These are phyloP conservation scores for Penicillium soppii DNA, from an alignment of 495 filamentous ascomycete species.

Conservation along the genomic window DNA sequence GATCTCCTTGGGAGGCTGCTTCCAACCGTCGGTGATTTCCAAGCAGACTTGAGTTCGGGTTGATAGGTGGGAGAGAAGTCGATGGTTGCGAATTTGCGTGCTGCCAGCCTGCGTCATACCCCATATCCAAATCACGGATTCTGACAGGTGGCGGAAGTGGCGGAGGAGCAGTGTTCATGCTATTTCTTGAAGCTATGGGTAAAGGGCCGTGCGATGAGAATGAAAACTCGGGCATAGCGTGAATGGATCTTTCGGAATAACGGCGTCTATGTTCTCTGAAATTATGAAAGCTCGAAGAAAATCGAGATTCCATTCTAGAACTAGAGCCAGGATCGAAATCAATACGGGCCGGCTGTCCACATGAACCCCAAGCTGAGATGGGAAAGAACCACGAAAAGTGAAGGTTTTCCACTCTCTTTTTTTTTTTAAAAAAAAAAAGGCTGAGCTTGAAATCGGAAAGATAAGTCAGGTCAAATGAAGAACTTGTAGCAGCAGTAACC, in stretches of 20 bases:
- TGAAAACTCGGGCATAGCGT: slow-evolving; percentile 32
- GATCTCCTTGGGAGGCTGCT: slow-evolving; percentile 30
- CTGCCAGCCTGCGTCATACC: slow-evolving; percentile 60
- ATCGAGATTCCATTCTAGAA: slow-evolving; percentile 57
- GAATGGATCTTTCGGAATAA: slow-evolving; percentile 16
- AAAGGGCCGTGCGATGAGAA: slow-evolving; percentile 49
- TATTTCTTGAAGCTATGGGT: slow-evolving; percentile 53
- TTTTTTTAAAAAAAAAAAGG: neutral
- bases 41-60: slow-evolving; percentile 54
- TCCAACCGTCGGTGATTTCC: slow-evolving; percentile 44
- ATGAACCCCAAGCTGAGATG: slow-evolving; percentile 14
- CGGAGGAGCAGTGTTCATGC: slow-evolving; percentile 51
- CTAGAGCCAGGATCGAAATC: slow-evolving; percentile 31
- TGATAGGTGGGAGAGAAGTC: slow-evolving; percentile 45
- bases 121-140: slow-evolving; percentile 52
- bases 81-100: slow-evolving; percentile 50
- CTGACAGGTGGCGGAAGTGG: slow-evolving; percentile 62
- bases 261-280: slow-evolving; percentile 35
- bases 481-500: slow-evolving; percentile 23
- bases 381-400: neutral
- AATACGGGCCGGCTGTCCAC: slow-evolving; percentile 2
- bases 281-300: slow-evolving; percentile 53
- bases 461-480: slow-evolving; percentile 19
- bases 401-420: too few relatives aligned
- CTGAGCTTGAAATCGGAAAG: neutral